A percentile compares a stretch with the other conserved stretches of the same genome.
phyloP scores from a whole-genome alignment of 805 yeast genomes.

The Candida tammaniensis region DNA sequence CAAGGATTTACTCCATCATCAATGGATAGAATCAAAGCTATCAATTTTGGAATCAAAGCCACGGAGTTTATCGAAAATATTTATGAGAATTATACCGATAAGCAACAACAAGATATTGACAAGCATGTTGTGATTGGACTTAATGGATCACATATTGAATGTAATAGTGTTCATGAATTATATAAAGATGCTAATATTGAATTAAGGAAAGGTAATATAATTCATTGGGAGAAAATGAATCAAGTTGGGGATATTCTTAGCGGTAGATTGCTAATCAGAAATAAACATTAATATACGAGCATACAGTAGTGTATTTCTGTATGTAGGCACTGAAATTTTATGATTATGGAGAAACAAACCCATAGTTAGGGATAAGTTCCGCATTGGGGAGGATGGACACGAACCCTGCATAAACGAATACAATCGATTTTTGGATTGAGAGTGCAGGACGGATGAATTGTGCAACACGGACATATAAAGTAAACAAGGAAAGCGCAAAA shows the following conservation, averaged over 20 bases:
- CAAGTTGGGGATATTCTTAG: constrained; percentile 66
- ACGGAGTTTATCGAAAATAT: constrained; percentile 59
- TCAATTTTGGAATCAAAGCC: constrained; percentile 67
- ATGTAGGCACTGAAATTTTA: no score
- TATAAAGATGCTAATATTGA: constrained; percentile 62
- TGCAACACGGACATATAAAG: no score
- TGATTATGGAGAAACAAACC: no score
- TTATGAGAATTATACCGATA: constrained; percentile 1
- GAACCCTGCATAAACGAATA: no score
- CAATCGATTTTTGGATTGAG: no score
- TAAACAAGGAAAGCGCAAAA: no score
- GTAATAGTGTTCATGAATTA: constrained; percentile 53
- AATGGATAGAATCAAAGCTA: constrained; percentile 73
- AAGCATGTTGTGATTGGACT: constrained; percentile 60
- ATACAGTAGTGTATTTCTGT: no score
- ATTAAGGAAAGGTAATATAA: constrained; percentile 61
- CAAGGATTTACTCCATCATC: constrained; percentile 80
- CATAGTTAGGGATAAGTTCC: no score
- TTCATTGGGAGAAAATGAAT: constrained; percentile 67
- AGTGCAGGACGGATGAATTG: no score
- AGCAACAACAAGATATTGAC: background rate
- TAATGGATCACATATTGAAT: constrained; percentile 61
- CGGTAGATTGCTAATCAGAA: constrained; percentile 49
- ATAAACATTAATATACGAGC: no score
- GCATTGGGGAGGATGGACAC: no score